Evolutionary conservation across 441 rosid species (phyloP).

Genomic region (Geranium incanum): DNA sequence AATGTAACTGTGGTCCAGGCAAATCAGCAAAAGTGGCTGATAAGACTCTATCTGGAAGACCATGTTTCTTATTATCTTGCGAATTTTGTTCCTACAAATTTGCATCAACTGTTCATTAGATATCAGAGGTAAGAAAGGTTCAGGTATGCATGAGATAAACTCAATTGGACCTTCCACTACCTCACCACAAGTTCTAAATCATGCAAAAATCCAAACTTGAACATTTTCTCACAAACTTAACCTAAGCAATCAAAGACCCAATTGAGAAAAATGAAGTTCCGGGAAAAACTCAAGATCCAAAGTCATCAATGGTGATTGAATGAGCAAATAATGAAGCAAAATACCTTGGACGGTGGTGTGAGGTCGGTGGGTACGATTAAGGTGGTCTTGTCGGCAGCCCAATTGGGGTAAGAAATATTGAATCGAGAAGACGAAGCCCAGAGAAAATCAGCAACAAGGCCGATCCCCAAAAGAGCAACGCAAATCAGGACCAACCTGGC

Average conservation of each 20-base stretch:
- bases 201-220: background rate
- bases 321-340: background rate
- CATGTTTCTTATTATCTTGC: conserved; percentile 25
- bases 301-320: background rate
- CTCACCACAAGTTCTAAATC: background rate
- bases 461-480: conserved; percentile 43
- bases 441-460: conserved; percentile 54
- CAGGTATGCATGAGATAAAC: background rate
- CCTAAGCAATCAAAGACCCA: background rate
- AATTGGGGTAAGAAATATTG: conserved; percentile 32
- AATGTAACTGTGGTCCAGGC: conserved; percentile 59
- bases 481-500: conserved; percentile 39
- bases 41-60: conserved; percentile 42
- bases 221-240: background rate
- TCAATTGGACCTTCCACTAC: background rate
- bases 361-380: conserved; percentile 22
- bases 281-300: background rate
- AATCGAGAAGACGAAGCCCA: conserved; percentile 76
- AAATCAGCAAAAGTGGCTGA: conserved; percentile 92
- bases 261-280: background rate
- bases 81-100: conserved; percentile 31
- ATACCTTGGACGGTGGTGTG: conserved; percentile 11
- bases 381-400: conserved; percentile 24
- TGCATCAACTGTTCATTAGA: background rate
- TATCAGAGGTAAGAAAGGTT: conserved; percentile 6